A percentile compares a stretch with the other conserved stretches of the same genome.
Conservation (phyloP, 352 stramenopile species). For the Phytophthora idaei region DNA sequence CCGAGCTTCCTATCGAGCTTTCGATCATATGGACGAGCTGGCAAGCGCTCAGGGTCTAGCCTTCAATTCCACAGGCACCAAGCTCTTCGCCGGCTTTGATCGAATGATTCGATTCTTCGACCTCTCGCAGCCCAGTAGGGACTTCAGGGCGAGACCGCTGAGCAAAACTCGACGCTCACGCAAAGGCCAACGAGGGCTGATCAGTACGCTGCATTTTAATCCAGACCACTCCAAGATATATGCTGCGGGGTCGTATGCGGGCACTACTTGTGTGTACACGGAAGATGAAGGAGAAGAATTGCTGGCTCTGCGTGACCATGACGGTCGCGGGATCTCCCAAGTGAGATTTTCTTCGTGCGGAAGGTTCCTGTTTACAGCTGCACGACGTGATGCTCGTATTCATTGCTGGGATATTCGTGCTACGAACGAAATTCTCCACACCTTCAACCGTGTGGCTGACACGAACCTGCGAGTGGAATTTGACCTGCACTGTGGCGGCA, state of each 20-base stretch:
- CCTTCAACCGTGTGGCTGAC: slow-evolving; percentile 60
- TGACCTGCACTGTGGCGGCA: slow-evolving; percentile 68
- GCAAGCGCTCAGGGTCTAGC: slow-evolving; percentile 73
- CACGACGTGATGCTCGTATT: slow-evolving; percentile 69
- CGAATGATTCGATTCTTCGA: slow-evolving; percentile 87
- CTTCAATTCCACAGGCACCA: slow-evolving; percentile 81
- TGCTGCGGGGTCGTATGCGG: slow-evolving; percentile 83
- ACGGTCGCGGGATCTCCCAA: slow-evolving; percentile 81
- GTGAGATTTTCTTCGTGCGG: slow-evolving; percentile 82
- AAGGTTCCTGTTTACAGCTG: slow-evolving; percentile 73
- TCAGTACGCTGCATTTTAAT: slow-evolving; percentile 83
- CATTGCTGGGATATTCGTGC: slow-evolving; percentile 89
- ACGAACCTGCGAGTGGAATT: slow-evolving; percentile 84
- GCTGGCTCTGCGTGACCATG: slow-evolving; percentile 66
- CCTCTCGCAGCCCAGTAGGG: slow-evolving; percentile 63
- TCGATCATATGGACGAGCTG: slow-evolving; percentile 90
- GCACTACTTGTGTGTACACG: slow-evolving; percentile 85
- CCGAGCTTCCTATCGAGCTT: slow-evolving; percentile 81
- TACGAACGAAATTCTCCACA: slow-evolving; percentile 66
- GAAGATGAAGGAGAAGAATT: slow-evolving; percentile 75
- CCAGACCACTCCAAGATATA: slow-evolving; percentile 88
- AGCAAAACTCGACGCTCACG: slow-evolving; percentile 71
- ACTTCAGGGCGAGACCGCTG: slow-evolving; percentile 61
- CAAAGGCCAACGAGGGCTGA: slow-evolving; percentile 75
- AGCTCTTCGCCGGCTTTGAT: slow-evolving; percentile 88